Base-by-base conservation (phyloP, 179 eudicot species). In the Silene coronaria region DNA sequence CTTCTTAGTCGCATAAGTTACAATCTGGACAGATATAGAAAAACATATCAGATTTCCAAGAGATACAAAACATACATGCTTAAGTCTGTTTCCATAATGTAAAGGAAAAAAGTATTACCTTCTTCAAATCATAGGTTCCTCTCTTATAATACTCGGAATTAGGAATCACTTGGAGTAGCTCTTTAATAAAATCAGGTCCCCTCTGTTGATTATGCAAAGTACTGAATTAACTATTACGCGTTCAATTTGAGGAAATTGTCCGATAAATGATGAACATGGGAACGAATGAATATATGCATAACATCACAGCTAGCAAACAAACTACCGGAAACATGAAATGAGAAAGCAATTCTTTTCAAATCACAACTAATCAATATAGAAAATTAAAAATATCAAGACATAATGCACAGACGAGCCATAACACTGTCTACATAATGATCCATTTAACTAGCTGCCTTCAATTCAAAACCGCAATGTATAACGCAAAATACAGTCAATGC, bases 71-170 rank as follows among this genome's bases (percentile, higher is more conserved):
- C 58, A 16, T 14, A 70, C 26, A 63, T 9, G 22, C 55, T 23
- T 34, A 22, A 10, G 1, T 58, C 48, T 21, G 19, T 59, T 67
- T 30, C 71, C 11, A 21, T 3, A 51, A 51, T 36, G 16, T 28
- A 74, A 19, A 21, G 38, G 57, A 67, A 66, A 48, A 21, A 51
- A 57, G 55, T 38, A 23, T 9, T 64, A 92, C 99, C 97, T 92
- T 91, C 83, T 92, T 92, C 81, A 92, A 85, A 79, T 92, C 97
- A 85, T 92, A 92, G 6, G 97, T 95, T 81, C 99, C 99, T 87
- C 99, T 86, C 82, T 93, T 95, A 73, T 85, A 82, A 82, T 88
- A 89, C 71, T 87, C 82, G 42, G 99, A 83, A 86, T 92, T 95
- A 32, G 99, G 97, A 70, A 95, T 88, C 74, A 91, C 89, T 79